Percentiles rank a stretch among this genome's conserved stretches.
Conservation (phyloP, 139 green algal genomes). For the Protoeuglena noctilucae region DNA sequence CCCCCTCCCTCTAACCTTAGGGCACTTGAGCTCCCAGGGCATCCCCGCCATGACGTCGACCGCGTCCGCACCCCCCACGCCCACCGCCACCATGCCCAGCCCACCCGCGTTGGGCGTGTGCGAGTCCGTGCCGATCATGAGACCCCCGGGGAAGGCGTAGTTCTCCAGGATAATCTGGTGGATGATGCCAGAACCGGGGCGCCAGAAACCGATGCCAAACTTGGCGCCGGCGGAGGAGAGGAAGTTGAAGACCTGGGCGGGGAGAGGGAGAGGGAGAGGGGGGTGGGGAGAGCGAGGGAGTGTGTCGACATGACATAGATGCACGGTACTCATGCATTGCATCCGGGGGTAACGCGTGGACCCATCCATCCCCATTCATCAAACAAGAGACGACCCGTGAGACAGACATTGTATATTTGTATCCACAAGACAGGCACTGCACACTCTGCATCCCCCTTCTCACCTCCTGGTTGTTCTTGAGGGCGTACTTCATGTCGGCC, state of each 20-base stretch:
- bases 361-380: too few relatives aligned
- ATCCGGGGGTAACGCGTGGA: too few relatives aligned
- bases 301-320: too few relatives aligned
- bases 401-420: too few relatives aligned
- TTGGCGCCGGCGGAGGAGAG: slow-evolving; percentile 72
- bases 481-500: slow-evolving; percentile 57
- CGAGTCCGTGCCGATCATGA: slow-evolving; percentile 92
- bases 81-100: slow-evolving; percentile 74
- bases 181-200: slow-evolving; percentile 83
- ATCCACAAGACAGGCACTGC: too few relatives aligned
- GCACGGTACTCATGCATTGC: too few relatives aligned
- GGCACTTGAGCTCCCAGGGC: slow-evolving; percentile 90
- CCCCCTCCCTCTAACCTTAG: slow-evolving; percentile 16
- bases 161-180: slow-evolving; percentile 96
- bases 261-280: too few relatives aligned
- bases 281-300: too few relatives aligned
- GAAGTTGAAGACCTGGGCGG: slow-evolving; percentile 95
- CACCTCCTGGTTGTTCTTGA: slow-evolving; percentile 49
- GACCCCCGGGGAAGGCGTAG: slow-evolving; percentile 78
- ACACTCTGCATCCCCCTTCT: too few relatives aligned
- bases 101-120: slow-evolving; percentile 88
- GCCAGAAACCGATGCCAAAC: slow-evolving; percentile 90
- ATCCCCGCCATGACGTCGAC: slow-evolving; percentile 94
- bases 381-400: too few relatives aligned
- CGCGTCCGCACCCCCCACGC: slow-evolving; percentile 79